These are phyloP conservation scores for Erysiphe pulchra DNA, from an alignment of 2,329 filamentous ascomycete genomes.

Conservation along the genomic window DNA sequence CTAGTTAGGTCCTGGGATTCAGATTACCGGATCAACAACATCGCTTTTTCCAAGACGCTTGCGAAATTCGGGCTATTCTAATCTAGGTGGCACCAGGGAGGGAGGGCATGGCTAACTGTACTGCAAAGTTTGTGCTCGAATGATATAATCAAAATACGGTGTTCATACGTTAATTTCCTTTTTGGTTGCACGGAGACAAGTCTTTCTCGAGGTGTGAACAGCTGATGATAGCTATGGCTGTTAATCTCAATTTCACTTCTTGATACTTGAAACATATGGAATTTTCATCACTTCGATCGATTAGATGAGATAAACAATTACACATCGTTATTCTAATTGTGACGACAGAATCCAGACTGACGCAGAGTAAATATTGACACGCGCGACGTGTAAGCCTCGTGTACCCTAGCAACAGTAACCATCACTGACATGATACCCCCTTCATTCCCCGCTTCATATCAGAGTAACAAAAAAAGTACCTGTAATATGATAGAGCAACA, in stretches of 20 bases:
- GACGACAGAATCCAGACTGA: not conserved
- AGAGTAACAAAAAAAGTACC: not conserved
- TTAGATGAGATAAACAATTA: not conserved
- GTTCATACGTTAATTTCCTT: not conserved
- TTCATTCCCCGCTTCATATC: not conserved
- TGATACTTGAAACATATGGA: too few relatives aligned
- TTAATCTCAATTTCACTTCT: too few relatives aligned
- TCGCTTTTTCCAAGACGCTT: not conserved
- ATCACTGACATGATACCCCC: conserved; percentile 2
- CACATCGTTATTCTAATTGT: not conserved
- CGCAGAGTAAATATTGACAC: conserved; percentile 10
- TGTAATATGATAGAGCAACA: not conserved
- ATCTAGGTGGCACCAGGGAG: not conserved
- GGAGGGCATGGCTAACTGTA: not conserved
- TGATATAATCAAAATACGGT: not conserved
- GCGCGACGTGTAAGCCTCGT: conserved; percentile 2
- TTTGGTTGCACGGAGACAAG: not conserved
- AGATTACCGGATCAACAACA: not conserved
- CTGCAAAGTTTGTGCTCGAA: not conserved
- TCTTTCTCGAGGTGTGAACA: not conserved
- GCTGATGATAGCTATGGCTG: too few relatives aligned
- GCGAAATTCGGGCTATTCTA: not conserved
- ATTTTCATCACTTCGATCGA: too few relatives aligned
- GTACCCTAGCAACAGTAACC: not conserved
- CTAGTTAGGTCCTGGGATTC: not conserved